Conservation (phyloP, 495 filamentous ascomycete genomes). For the Neurospora intermedia region DNA sequence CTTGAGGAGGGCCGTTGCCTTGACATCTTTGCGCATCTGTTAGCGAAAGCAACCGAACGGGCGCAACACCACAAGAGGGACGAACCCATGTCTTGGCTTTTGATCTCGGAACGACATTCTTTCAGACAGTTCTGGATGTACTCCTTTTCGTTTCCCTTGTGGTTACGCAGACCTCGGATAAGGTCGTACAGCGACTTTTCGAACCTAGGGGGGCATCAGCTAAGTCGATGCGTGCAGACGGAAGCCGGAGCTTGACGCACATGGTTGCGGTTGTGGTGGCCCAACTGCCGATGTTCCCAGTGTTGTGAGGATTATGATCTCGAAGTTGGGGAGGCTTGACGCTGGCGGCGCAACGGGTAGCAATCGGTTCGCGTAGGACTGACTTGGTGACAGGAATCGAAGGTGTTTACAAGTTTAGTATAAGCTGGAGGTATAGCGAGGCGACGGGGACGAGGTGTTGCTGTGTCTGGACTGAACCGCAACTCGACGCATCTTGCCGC, state of each 20-base stretch:
- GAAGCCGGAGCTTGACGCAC: slow-evolving; percentile 6
- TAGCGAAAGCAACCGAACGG: slow-evolving; percentile 9
- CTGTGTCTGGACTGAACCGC: not conserved
- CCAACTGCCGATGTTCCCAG: not conserved
- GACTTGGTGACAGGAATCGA: not conserved
- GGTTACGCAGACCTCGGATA: slow-evolving; percentile 85
- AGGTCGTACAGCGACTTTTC: slow-evolving; percentile 99
- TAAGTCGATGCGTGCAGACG: not conserved
- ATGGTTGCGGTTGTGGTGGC: slow-evolving; percentile 7
- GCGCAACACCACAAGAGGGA: not conserved
- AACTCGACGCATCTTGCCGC: not conserved
- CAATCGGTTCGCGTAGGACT: not conserved
- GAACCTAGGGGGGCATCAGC: slow-evolving; percentile 55
- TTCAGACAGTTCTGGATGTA: slow-evolving; percentile 84
- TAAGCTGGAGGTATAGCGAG: not conserved
- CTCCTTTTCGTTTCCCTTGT: slow-evolving; percentile 86
- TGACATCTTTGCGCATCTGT: slow-evolving; percentile 54
- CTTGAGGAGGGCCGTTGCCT: slow-evolving; percentile 90
- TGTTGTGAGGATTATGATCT: not conserved
- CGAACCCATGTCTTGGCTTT: slow-evolving; percentile 81
- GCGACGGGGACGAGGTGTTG: not conserved
- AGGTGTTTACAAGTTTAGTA: not conserved
- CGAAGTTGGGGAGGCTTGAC: not conserved
- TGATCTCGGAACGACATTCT: slow-evolving; percentile 89
- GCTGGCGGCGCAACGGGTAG: not conserved